Base-by-base conservation (phyloP, 129 eudicot genomes). In the Apium graveolens region DNA sequence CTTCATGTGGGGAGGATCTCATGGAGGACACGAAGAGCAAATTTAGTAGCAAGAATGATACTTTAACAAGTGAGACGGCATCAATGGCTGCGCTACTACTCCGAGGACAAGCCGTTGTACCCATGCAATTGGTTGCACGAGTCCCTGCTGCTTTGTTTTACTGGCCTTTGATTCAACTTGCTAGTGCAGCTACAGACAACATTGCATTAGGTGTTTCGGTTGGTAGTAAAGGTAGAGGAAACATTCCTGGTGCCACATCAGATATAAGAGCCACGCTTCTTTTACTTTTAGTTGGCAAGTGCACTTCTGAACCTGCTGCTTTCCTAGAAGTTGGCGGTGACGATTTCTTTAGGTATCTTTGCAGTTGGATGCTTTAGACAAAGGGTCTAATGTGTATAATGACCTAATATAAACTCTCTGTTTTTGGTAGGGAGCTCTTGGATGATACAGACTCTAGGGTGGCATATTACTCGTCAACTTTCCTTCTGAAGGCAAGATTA, bases 361-460 rank as follows among this genome's bases (percentile, higher is more conserved):
- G 37, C 42, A 45, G 69, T 66, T 69, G 60, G 46, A 45, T 81
- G 73, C 69, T 37, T 66, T 66, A 31, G 8, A 66, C 37, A 31
- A 66, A 27, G 72, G 72, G 6, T 66, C 72, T 3, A 14, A 31
- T 27, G 24, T 66, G 72, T 27, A 2, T 10, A 73, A 77, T 18
- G 76, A 27, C 48, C 39, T 39, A 27, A 26, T 38, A 13, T 81
- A 20, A 29, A 3, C 3, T 31, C 34, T 31, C 72, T 66, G 72
- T 66, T 20, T 84, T 74, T 92, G 86, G 72, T 88, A 95, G 99
- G 90, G 96, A 87, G 82, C 90, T 92, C 80, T 82, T 96, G 80
- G 99, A 92, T 84, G 99, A 96, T 86, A 96, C 97, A 31, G 99
- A 96, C 79, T 90, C 99, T n/a, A 92, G 99, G 84, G 99, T 96